Conservation (phyloP, 345 rosid genomes). For the Syzygium oleosum region DNA sequence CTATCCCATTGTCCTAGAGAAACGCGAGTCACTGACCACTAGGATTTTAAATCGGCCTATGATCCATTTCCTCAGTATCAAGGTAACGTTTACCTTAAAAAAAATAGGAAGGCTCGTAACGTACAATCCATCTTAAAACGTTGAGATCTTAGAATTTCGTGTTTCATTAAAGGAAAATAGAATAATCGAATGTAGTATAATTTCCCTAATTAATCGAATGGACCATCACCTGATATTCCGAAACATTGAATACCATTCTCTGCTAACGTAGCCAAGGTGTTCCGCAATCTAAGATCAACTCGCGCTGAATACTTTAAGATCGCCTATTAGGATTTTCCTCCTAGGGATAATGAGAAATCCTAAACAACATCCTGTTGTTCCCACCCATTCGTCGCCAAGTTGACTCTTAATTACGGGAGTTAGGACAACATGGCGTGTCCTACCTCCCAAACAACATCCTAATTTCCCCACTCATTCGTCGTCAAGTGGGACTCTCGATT, state of each 20-base stretch:
- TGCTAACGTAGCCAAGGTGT: not conserved
- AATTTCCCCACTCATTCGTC: not conserved
- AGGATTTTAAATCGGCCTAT: not conserved
- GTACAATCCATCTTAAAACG: not conserved
- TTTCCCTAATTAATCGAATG: not conserved
- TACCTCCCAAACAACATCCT: not conserved
- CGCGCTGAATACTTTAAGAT: not conserved
- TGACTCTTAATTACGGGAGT: not conserved
- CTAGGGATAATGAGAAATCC: not conserved
- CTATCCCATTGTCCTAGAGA: not conserved
- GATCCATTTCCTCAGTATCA: not conserved
- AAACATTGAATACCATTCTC: not conserved
- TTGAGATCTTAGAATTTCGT: not conserved
- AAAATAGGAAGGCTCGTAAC: not conserved
- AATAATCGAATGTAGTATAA: not conserved
- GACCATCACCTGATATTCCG: not conserved
- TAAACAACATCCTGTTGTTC: not conserved
- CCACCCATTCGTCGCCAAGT: not conserved
- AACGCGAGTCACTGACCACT: not conserved
- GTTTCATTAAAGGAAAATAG: not conserved
- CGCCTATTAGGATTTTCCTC: not conserved
- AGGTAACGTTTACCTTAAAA: rapidly evolving
- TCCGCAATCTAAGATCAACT: not conserved
- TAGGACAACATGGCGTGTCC: not conserved
- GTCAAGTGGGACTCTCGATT: not conserved